Evolutionary conservation across 1,139 yeast species (phyloP).

Genomic region (Yamadazyma trypodendri): DNA sequence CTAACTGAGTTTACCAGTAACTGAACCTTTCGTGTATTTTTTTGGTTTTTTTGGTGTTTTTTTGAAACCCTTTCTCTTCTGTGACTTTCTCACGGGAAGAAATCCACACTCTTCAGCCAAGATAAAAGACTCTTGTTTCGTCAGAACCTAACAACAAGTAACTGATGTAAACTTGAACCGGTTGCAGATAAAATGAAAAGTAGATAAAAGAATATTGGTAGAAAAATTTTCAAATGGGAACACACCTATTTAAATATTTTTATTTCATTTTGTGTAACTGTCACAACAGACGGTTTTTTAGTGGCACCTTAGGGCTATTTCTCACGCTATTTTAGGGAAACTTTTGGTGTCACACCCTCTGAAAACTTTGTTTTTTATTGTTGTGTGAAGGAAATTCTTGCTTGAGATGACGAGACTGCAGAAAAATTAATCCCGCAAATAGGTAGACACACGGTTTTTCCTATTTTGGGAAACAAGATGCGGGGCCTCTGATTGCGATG

Average conservation of each 20-base stretch:
- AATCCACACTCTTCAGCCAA: background rate
- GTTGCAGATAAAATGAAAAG: conserved; percentile 1
- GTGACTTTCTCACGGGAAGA: background rate
- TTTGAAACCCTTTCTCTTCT: background rate
- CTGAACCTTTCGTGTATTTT: background rate
- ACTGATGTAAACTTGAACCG: background rate
- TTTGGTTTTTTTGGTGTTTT: background rate
- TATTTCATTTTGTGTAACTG: background rate
- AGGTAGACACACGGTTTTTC: background rate
- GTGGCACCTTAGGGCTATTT: background rate
- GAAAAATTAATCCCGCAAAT: background rate
- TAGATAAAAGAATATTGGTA: background rate
- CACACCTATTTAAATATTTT: background rate
- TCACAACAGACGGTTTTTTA: background rate
- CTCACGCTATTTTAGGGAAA: background rate
- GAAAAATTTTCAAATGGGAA: conserved; percentile 1
- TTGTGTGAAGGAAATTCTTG: background rate
- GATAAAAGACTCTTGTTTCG: background rate
- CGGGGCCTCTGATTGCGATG: background rate
- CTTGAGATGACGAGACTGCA: background rate
- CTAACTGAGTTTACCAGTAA: background rate
- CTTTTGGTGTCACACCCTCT: background rate
- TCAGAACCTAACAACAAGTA: background rate
- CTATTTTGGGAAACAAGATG: background rate
- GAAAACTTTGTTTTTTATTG: background rate